Percentiles rank a stretch among this genome's conserved stretches.
These are phyloP conservation scores for Spathaspora sp. DNA, from an alignment of 1,139 yeast species.

Conservation along the genomic window DNA sequence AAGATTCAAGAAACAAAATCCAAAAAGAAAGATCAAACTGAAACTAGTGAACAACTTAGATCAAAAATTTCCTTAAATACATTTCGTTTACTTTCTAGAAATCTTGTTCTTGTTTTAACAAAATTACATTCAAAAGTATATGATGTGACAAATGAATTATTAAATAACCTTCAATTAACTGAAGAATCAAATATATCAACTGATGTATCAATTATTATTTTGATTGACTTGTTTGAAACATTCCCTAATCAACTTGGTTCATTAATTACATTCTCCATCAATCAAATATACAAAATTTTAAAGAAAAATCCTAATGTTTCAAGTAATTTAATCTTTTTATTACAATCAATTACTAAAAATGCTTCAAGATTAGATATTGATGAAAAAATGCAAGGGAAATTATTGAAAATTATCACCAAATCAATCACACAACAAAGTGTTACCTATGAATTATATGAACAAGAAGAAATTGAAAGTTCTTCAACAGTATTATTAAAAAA, in stretches of 20 bases:
- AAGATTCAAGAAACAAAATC: constrained; percentile 14
- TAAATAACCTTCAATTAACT: constrained; percentile 24
- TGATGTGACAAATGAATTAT: constrained; percentile 39
- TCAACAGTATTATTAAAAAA: constrained; percentile 29
- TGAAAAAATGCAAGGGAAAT: constrained; percentile 39
- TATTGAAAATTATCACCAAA: constrained; percentile 34
- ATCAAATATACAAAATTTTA: constrained; percentile 39
- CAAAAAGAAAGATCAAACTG: constrained; percentile 15
- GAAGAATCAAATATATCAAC: constrained; percentile 22
- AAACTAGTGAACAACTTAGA: constrained; percentile 4
- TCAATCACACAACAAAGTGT: constrained; percentile 20
- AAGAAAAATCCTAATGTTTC: constrained; percentile 34
- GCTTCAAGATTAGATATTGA: constrained; percentile 42
- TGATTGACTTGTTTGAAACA: constrained; percentile 39
- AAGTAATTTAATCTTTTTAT: constrained; percentile 31
- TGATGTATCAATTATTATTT: constrained; percentile 29
- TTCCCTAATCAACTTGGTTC: constrained; percentile 41
- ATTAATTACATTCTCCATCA: constrained; percentile 34
- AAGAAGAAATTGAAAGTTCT: constrained; percentile 15
- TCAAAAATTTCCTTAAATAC: constrained; percentile 22
- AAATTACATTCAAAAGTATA: constrained; percentile 37
- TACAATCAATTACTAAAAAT: constrained; percentile 34
- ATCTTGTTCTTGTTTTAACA: constrained; percentile 27
- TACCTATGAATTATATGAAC: constrained; percentile 18
- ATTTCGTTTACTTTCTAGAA: constrained; percentile 32